Conservation (phyloP, 2,329 filamentous ascomycete genomes). For the Alternaria tenuissima region DNA sequence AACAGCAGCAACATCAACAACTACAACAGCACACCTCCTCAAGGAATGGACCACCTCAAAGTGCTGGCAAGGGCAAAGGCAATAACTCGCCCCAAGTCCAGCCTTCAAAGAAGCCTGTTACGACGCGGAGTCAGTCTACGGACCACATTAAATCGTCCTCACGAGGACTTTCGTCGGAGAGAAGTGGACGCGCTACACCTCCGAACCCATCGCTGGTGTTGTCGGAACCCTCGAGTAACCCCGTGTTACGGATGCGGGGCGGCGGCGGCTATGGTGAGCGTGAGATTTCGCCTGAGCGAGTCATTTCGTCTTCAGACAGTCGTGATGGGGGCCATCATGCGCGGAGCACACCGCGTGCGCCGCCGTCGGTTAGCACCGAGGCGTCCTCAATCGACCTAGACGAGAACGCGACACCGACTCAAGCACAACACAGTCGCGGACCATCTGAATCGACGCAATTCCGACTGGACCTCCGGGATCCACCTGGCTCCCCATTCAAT, state of each 20-base stretch:
- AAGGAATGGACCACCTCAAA: conserved; percentile 38
- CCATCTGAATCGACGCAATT: conserved; percentile 45
- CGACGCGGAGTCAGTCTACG: conserved; percentile 41
- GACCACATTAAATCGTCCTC: conserved; percentile 40
- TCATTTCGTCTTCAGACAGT: conserved; percentile 41
- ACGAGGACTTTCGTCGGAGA: conserved; percentile 43
- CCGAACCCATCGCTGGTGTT: conserved; percentile 34
- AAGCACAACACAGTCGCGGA: conserved; percentile 44
- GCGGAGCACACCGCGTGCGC: conserved; percentile 35
- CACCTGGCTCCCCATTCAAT: conserved; percentile 49
- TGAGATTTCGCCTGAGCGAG: conserved; percentile 41
- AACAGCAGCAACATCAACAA: conserved; percentile 10
- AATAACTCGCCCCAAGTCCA: conserved; percentile 37
- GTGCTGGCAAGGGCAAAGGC: conserved; percentile 36
- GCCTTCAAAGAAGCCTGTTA: conserved; percentile 36
- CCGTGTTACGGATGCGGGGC: conserved; percentile 28
- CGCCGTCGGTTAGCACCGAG: conserved; percentile 34
- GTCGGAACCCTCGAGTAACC: conserved; percentile 35
- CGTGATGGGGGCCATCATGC: conserved; percentile 33
- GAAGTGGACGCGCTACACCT: conserved; percentile 44
- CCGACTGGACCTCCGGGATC: conserved; percentile 46
- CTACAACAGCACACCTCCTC: conserved; percentile 27
- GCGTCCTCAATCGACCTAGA: conserved; percentile 38
- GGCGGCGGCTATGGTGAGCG: conserved; percentile 29
- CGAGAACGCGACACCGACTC: conserved; percentile 44